Base-by-base conservation (phyloP, 805 yeast genomes). In the Wickerhamomyces queroliae region DNA sequence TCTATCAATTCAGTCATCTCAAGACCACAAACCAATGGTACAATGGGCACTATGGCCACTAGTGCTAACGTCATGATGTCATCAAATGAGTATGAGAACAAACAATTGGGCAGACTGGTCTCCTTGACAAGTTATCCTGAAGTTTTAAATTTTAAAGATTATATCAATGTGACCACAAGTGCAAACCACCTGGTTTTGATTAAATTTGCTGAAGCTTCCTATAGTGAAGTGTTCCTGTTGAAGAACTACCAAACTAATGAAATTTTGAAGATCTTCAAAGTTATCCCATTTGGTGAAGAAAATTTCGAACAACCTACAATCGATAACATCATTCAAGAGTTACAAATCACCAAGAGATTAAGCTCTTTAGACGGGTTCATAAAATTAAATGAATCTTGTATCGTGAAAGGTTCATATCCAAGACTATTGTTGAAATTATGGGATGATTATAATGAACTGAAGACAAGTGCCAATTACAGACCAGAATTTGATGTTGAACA, bases 211-310 rank as follows among this genome's bases (percentile, higher is more conserved):
- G 78, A 74, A 46, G 74, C 77, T 2, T 61, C 73, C 1, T 69
- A 62, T 49, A 61, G 69, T 40, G 76, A 74, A 43, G 70, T 71
- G 7, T 73, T 58, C 39, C 47, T 59, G 7, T 56, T 62, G 28
- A 60, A 52, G 35, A 49, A 49, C 29, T 41, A 41, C 18, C 30
- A 41, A 15, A 46, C 55, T 5, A 51, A 49, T 18, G 47, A 49
- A 13, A 57, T 61, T 5, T 38, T 57, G 24, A 57, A 57, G 34
- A 69, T 74, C 25, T 64, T 69, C 58, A 76, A 76, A 45, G 53
- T 77, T 15, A 65, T 75, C 38, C 80, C 83, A 9, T 74, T 77
- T 59, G 77, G 76, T 16, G 59, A 64, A 35, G 66, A 58, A 17
- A 61, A 56, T 25, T 49, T 53, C 26, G 68, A 64, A 7, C 78